These are phyloP conservation scores for Spergularia marina DNA, from an alignment of 148 eudicot species.

Conservation along the genomic window DNA sequence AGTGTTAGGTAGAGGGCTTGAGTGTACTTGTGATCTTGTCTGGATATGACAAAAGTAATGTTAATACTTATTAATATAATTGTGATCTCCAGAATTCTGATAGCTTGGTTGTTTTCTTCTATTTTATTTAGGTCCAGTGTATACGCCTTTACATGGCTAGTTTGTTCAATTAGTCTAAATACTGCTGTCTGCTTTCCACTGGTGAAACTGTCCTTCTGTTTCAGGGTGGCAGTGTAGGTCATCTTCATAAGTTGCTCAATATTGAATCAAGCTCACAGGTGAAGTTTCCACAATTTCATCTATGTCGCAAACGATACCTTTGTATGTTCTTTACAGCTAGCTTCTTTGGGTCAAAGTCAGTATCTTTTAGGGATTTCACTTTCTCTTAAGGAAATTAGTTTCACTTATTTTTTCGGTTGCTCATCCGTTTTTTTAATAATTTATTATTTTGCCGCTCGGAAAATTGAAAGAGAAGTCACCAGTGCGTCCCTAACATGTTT, in stretches of 20 bases:
- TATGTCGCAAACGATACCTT: not conserved
- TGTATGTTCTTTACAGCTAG: not conserved
- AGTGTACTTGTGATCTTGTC: not conserved
- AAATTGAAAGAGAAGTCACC: too few relatives aligned
- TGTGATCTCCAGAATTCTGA: not conserved
- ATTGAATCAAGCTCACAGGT: constrained; percentile 98
- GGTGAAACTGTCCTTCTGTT: constrained; percentile 17
- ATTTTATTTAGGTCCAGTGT: not conserved
- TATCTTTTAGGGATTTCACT: not conserved
- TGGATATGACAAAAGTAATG: too few relatives aligned
- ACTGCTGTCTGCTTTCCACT: not conserved
- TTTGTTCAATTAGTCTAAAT: not conserved
- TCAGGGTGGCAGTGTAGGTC: constrained; percentile 97
- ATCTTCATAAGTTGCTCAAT: constrained; percentile 79
- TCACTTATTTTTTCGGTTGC: not conserved
- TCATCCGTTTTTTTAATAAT: not conserved
- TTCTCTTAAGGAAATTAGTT: not conserved
- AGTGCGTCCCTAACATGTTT: too few relatives aligned
- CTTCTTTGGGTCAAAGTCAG: not conserved
- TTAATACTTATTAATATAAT: too few relatives aligned
- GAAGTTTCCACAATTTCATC: constrained; percentile 26
- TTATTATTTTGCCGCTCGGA: too few relatives aligned
- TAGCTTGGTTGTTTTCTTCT: not conserved
- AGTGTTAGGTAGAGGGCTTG: not conserved
- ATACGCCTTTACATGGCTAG: not conserved